Percentiles rank a stretch among this genome's conserved stretches.
These are phyloP conservation scores for Pleoardoris graminearum DNA, from an alignment of 2,329 filamentous ascomycete species.

Conservation along the genomic window DNA sequence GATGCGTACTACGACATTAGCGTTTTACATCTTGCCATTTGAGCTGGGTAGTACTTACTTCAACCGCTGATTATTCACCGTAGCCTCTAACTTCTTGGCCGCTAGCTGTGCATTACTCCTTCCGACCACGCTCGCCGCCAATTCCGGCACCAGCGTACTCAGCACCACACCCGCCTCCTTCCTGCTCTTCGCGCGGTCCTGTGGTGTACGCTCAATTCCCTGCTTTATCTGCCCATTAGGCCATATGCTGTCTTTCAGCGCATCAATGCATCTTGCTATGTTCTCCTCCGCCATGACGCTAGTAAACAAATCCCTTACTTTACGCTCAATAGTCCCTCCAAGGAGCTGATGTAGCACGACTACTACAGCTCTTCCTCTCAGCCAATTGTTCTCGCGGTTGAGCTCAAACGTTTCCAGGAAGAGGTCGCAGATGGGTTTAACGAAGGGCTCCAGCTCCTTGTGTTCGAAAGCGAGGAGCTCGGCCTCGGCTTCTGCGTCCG, in stretches of 20 bases:
- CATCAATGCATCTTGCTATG: conserved; percentile 72
- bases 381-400: conserved; percentile 94
- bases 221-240: conserved; percentile 65
- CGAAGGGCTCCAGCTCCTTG: conserved; percentile 83
- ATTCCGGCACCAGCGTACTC: conserved; percentile 84
- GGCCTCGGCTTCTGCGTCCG: conserved; percentile 79
- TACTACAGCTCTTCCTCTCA: conserved; percentile 91
- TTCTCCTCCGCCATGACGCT: conserved; percentile 76
- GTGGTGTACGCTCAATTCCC: conserved; percentile 61
- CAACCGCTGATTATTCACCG: conserved; percentile 84
- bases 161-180: conserved; percentile 89
- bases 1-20: conserved; percentile 49
- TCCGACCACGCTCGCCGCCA: conserved; percentile 91
- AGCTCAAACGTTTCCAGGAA: conserved; percentile 96
- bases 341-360: conserved; percentile 95
- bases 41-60: conserved; percentile 68
- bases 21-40: background rate
- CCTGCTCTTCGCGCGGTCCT: conserved; percentile 77
- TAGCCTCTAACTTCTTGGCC: conserved; percentile 84
- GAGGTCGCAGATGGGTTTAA: conserved; percentile 97
- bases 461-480: conserved; percentile 90
- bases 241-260: conserved; percentile 81
- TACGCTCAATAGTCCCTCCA: conserved; percentile 93
- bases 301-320: conserved; percentile 83
- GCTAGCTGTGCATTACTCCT: conserved; percentile 88